Percentiles rank a stretch among this genome's conserved stretches.
phyloP scores from a whole-genome alignment of 495 filamentous ascomycete species.

The Pyrenula aspistea region DNA sequence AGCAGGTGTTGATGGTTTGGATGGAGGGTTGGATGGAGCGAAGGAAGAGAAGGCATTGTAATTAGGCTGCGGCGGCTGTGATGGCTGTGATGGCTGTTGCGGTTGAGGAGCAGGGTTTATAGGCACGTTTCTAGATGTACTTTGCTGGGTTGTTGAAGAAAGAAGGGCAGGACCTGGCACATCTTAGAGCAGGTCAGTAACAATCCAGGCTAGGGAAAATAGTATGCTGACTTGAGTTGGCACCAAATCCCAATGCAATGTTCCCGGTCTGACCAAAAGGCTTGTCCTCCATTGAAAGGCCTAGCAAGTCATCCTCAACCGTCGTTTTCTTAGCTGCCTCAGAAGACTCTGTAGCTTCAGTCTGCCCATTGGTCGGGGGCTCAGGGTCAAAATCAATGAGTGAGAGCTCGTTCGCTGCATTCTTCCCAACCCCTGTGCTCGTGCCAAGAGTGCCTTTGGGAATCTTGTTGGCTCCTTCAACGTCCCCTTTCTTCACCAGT shows the following conservation, averaged over 20 bases:
- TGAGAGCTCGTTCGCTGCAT: constrained; percentile 74
- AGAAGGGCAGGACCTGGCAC: constrained; percentile 52
- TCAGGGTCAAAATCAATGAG: constrained; percentile 81
- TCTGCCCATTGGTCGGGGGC: constrained; percentile 33
- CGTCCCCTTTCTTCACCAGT: constrained; percentile 83
- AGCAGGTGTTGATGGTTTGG: constrained; percentile 36
- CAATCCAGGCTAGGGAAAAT: background rate
- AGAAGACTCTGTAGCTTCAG: constrained; percentile 23
- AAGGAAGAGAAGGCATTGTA: constrained; percentile 52
- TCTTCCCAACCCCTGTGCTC: constrained; percentile 58
- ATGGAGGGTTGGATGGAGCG: constrained; percentile 28
- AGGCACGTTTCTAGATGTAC: background rate
- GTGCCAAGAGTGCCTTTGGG: constrained; percentile 71
- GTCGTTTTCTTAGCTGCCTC: constrained; percentile 20
- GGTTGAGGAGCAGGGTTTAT: constrained; percentile 18
- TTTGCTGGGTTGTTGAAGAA: constrained; percentile 49
- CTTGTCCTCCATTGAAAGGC: constrained; percentile 52
- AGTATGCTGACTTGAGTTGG: constrained; percentile 43
- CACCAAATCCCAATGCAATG: constrained; percentile 75
- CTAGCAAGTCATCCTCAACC: constrained; percentile 55
- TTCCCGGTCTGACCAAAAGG: constrained; percentile 61
- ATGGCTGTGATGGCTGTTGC: constrained; percentile 21
- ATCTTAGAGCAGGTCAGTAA: constrained; percentile 20
- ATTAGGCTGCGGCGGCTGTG: constrained; percentile 31
- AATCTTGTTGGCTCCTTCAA: constrained; percentile 76